These are phyloP conservation scores for Trichoderma gracile DNA, from an alignment of 2,329 filamentous ascomycete genomes.

Conservation along the genomic window DNA sequence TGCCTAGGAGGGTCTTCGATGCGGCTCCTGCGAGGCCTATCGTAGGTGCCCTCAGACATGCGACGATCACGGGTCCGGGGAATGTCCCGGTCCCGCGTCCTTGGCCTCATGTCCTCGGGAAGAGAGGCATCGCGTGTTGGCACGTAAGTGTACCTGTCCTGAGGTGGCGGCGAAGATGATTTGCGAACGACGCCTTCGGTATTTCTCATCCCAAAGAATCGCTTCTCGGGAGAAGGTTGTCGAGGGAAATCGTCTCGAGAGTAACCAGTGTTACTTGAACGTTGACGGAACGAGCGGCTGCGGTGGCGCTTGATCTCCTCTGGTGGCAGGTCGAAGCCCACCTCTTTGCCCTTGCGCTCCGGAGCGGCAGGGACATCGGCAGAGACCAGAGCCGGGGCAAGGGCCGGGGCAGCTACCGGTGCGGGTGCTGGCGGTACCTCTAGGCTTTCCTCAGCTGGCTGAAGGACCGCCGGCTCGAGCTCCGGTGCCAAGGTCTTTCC, in stretches of 20 bases:
- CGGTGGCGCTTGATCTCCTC: constrained; percentile 33
- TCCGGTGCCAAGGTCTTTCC: constrained; percentile 12
- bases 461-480: not conserved
- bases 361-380: constrained; percentile 6
- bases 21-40: constrained; percentile 28
- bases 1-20: constrained; percentile 30
- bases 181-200: constrained; percentile 39
- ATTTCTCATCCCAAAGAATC: constrained; percentile 46
- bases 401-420: not conserved
- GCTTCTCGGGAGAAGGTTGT: constrained; percentile 40
- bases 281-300: constrained; percentile 46
- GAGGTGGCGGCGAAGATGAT: constrained; percentile 30
- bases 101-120: constrained; percentile 14
- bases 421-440: not conserved
- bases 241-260: constrained; percentile 36
- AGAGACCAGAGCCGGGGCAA: not conserved
- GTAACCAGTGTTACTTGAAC: constrained; percentile 43
- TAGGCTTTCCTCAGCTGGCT: constrained; percentile 4
- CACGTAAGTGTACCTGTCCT: constrained; percentile 10
- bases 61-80: constrained; percentile 29
- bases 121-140: constrained; percentile 20
- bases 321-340: constrained; percentile 31
- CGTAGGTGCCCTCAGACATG: constrained; percentile 18
- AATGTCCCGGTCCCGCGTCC: constrained; percentile 17
- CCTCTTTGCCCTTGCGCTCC: constrained; percentile 40